phyloP scores from a whole-genome alignment of 805 yeast genomes.

The Debaryomyces tyrocola region DNA sequence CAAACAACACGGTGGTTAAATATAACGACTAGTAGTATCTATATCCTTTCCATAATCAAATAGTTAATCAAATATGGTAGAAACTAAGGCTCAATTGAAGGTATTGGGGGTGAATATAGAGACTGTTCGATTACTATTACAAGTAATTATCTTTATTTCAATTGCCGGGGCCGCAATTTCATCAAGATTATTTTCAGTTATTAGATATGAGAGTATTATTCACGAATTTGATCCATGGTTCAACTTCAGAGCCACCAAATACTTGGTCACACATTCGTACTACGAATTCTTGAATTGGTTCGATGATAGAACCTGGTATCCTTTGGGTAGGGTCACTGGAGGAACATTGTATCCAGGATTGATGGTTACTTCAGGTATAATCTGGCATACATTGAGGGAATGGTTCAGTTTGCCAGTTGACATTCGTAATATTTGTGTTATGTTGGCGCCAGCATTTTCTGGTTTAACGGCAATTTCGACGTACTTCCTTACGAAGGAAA shows the following conservation, averaged over 20 bases:
- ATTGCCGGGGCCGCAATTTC: constrained; percentile 91
- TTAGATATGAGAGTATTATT: constrained; percentile 92
- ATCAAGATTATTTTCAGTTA: constrained; percentile 92
- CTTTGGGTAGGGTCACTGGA: constrained; percentile 97
- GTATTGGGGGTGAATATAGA: constrained; percentile 33
- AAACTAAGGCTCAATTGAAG: constrained; percentile 20
- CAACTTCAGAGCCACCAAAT: constrained; percentile 94
- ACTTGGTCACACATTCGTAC: constrained; percentile 77
- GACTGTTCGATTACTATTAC: constrained; percentile 49
- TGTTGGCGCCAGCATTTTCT: constrained; percentile 95
- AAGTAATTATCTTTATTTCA: constrained; percentile 65
- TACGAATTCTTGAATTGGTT: constrained; percentile 97
- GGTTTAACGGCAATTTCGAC: constrained; percentile 91
- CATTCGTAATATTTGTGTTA: constrained; percentile 92
- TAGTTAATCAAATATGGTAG: constrained; percentile 7
- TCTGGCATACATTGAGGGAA: constrained; percentile 70
- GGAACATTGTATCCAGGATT: constrained; percentile 97
- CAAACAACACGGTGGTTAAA: constrained; percentile 4
- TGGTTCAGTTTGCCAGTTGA: constrained; percentile 79
- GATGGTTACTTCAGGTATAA: constrained; percentile 94
- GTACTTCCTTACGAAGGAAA: constrained; percentile 81
- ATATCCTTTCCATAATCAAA: not conserved
- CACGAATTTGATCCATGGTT: constrained; percentile 98
- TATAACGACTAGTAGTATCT: not conserved
- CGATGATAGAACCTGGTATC: constrained; percentile 99